Evolutionary conservation across 2,329 filamentous ascomycete genomes (phyloP), one percentile per base, ranked within the genome.

Genomic region (Trichophyton benhamiae): DNA sequence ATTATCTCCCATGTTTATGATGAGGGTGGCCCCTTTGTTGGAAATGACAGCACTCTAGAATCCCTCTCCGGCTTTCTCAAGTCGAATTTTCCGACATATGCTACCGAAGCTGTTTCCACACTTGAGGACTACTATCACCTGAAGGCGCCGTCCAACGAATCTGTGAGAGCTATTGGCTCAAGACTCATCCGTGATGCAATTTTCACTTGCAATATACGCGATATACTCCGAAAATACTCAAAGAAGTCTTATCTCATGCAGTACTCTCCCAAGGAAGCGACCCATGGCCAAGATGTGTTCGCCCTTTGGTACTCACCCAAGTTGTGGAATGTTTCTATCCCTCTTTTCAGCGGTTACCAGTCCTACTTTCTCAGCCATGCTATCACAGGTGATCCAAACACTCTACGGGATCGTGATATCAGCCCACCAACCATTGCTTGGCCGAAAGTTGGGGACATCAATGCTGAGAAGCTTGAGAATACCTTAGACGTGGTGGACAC

Each of bases 1-100:
- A 66, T 75, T 33, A 64, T 74, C 17, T 70, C 69, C 3, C 72
- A 75, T 64, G 71, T 68, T n/a, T 63, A 64, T 7, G 67, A 75
- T 52, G 72, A 75, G 63, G 67, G 68, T 3, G 64, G 66, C 44
- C 38, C 69, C 1, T 75, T 73, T 55, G 27, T 38, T 7, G 7
- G 27, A 15, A 9, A 15, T 17, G 13, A 38, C 9, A n/a, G 8
- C 27, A 55, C 52, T 55, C 8, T 55, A 3, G 27, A n/a, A n/a
- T 33, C 25, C 15, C 52, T 55, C 0, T 6, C 27, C 8, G 25
- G 6, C 17, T 9, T 38, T 6, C 5, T 55, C 1, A 27, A 55
- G 17, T 55, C 52, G 11, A 11, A 20, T 6, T 55, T 55, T 15
- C 52, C 52, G 17, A 7, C 25, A 9, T 55, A 55, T 17, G 52